Evolutionary conservation across 2,329 filamentous ascomycete species (phyloP).

Genomic region (Elsinoe batatas): DNA sequence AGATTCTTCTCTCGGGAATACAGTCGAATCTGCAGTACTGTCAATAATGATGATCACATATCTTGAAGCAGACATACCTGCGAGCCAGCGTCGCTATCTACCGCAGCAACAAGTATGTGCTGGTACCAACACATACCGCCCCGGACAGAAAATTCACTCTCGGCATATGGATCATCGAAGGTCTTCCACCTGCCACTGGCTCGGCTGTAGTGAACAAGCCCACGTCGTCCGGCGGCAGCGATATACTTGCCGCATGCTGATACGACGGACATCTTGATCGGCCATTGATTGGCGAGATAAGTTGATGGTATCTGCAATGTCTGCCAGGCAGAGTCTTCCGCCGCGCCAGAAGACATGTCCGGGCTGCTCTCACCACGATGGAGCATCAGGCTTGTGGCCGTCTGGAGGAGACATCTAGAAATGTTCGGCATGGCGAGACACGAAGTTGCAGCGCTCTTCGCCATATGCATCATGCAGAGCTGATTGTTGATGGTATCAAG

Average conservation of each 20-base stretch:
- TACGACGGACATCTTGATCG: constrained; percentile 75
- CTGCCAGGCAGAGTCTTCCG: constrained; percentile 91
- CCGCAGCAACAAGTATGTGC: constrained; percentile 83
- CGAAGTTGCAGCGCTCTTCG: constrained; percentile 81
- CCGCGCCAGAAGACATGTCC: constrained; percentile 82
- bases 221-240: constrained; percentile 86
- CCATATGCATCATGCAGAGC: constrained; percentile 59
- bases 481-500: constrained; percentile 35
- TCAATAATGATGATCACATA: neutral
- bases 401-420: constrained; percentile 79
- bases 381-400: constrained; percentile 76
- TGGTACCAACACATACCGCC: constrained; percentile 99
- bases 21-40: constrained; percentile 55
- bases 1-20: constrained; percentile 80
- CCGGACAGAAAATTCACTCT: constrained; percentile 84
- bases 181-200: constrained; percentile 93
- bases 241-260: constrained; percentile 90
- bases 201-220: constrained; percentile 90
- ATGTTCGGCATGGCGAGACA: constrained; percentile 90
- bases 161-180: constrained; percentile 68
- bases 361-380: constrained; percentile 47
- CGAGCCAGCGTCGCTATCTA: constrained; percentile 74
- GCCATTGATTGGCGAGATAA: constrained; percentile 89
- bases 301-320: constrained; percentile 72
- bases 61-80: constrained; percentile 42